Evolutionary conservation across 129 eudicot genomes (phyloP), one percentile per base, ranked within the genome.

Genomic region (Chrysanthemum lavandulifolium): DNA sequence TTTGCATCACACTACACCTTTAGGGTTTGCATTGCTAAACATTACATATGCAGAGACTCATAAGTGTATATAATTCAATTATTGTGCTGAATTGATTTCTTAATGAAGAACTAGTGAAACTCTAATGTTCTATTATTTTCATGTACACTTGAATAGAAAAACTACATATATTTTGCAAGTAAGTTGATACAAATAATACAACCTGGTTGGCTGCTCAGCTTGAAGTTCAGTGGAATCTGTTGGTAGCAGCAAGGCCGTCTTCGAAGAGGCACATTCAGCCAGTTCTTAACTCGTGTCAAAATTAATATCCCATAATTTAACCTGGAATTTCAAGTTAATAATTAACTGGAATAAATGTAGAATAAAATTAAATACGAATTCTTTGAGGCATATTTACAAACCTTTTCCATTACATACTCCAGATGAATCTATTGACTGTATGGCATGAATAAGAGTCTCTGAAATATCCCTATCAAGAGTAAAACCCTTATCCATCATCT

Each of bases 401-500:
- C 84, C 82, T 69, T 61, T 68, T 48, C 13, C 63, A 51, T 27
- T 74, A 49, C 63, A 60, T 67, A 31, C 45, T 57, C 77, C 65
- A 16, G 84, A 78, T 23, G 75, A 33, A 62, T 80, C 77, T 60
- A 75, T 73, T 25, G 81, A 76, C 21, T 72, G 76, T 53, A 85
- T 85, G 16, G 95, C 90, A 55, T 53, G 76, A 21, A 84, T 78
- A 67, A 95, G 94, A 65, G 82, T 76, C 72, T 88, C 84, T 13
- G 97, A 86, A 73, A 91, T 78, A 81, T 85, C 84, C 68, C 84
- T 78, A 52, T 91, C 96, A 73, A 95, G 93, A 29, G 99, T 88
- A 85, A 84, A 95, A 29, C 99, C 97, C 79, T 81, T 88, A 78
- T 86, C 89, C 97, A 95, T 90, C 99, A 95, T 95, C 72, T 90